phyloP scores from a whole-genome alignment of 148 eudicot genomes.

The Nepenthes gracilis region DNA sequence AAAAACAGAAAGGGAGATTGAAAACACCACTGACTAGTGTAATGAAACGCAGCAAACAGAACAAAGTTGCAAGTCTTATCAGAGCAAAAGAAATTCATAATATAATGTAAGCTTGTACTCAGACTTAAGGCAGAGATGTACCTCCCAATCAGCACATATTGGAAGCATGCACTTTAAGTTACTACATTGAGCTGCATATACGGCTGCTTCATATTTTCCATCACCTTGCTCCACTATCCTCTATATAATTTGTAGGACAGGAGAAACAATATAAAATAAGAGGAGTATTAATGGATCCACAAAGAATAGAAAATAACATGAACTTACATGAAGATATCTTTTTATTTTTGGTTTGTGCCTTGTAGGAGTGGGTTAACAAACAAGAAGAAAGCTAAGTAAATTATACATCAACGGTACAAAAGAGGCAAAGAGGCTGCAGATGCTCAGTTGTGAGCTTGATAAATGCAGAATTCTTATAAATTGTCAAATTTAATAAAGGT shows the following conservation, averaged over 20 bases:
- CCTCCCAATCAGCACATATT: conserved; percentile 93
- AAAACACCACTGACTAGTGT: too few relatives aligned
- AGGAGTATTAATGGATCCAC: neutral
- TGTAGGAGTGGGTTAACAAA: too few relatives aligned
- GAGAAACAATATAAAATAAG: conserved; percentile 5
- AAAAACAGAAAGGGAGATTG: too few relatives aligned
- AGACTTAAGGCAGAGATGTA: conserved; percentile 10
- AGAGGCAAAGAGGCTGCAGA: too few relatives aligned
- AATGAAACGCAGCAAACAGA: too few relatives aligned
- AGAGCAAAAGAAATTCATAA: neutral
- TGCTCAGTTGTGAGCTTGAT: too few relatives aligned
- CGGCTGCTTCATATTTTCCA: conserved; percentile 83
- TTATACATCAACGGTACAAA: too few relatives aligned
- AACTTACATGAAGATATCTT: neutral
- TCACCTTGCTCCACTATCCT: conserved; percentile 85
- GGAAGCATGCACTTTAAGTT: conserved; percentile 83
- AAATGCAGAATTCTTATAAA: too few relatives aligned
- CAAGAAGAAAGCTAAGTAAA: too few relatives aligned
- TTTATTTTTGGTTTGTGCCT: too few relatives aligned
- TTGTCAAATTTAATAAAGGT: too few relatives aligned
- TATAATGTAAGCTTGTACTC: neutral
- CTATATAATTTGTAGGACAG: conserved; percentile 24
- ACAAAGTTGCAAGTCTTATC: too few relatives aligned
- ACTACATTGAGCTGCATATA: conserved; percentile 83
- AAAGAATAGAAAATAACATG: conserved; percentile 1